These are phyloP conservation scores for Trichoderma guizhouense DNA, from an alignment of 2,329 filamentous ascomycete species.

Conservation along the genomic window DNA sequence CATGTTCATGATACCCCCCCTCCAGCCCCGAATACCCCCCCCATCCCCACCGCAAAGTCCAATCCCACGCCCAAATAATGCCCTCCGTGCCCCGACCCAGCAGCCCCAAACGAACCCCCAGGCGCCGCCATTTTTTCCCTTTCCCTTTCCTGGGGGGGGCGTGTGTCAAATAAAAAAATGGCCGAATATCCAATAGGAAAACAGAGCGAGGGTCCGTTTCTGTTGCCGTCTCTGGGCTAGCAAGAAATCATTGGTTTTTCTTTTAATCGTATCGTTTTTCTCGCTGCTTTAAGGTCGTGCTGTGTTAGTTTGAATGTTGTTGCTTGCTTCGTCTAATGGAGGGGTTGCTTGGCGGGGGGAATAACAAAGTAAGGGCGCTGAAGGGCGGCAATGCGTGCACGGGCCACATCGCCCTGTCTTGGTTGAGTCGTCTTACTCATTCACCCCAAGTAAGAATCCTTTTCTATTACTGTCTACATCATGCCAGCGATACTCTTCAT, in stretches of 20 bases:
- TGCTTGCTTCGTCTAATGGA: not conserved
- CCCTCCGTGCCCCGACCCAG: constrained; percentile 14
- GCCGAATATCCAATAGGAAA: not conserved
- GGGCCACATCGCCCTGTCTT: not conserved
- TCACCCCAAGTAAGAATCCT: too few relatives aligned
- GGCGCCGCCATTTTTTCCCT: constrained; percentile 2
- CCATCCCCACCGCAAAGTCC: constrained; percentile 1
- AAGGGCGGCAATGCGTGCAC: constrained; percentile 17
- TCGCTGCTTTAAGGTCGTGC: constrained; percentile 7
- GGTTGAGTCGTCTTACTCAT: not conserved
- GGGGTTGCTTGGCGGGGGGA: not conserved
- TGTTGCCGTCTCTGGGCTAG: not conserved
- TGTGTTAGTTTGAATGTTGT: not conserved
- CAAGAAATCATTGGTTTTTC: not conserved
- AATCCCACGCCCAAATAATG: constrained; percentile 7
- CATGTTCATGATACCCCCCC: constrained; percentile 21
- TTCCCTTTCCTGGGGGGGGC: not conserved
- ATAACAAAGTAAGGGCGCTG: not conserved
- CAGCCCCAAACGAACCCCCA: constrained; percentile 19
- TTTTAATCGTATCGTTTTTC: not conserved
- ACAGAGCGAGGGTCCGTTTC: not conserved
- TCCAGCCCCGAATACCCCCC: constrained; percentile 22
- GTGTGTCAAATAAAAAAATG: not conserved
- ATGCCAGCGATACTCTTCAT: not conserved
- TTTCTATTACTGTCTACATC: too few relatives aligned